Evolutionary conservation across 2,329 filamentous ascomycete species (phyloP), one percentile per base, ranked within the genome.

Genomic region (Trichoderma sp.): DNA sequence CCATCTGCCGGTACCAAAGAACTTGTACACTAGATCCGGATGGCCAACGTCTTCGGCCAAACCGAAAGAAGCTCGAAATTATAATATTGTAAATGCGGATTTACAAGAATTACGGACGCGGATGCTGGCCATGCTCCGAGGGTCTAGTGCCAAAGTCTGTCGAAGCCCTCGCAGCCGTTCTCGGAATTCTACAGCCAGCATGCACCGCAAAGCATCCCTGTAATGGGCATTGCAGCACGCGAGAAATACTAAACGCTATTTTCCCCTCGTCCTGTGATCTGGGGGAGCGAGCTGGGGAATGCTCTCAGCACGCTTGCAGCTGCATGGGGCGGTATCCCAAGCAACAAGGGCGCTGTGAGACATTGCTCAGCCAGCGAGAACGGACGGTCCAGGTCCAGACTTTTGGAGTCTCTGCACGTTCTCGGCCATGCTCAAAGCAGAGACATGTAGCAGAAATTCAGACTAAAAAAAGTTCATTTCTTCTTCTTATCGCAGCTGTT

Each of bases 311-410:
- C 53, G 71, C 71, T 74, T 74, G 71, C 71, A 50, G 71, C n/a
- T 41, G 31, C 35, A 64, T 56, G 29, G 60, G 41, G 60, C 27
- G 38, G 71, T 73, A 73, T 73, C 71, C 71, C 29, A 53, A 73
- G 71, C 71, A 73, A 73, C 71, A 65, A 64, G 71, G 71, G 29
- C 71, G 41, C 24, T 14, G 27, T 75, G 65, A 75, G 72, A 75
- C 72, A 69, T 62, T 12, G 41, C 60, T 50, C 72, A 75, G 56
- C 56, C 72, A 69, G 72, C 50, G 64, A 69, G 56, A 63, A 69
- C 65, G 64, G 72, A 69, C 56, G 29, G 16, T 16, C 64, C 29
- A 67, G 53, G 14, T n/a, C 64, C 38, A 67, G 64, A 50, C 35
- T 29, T 29, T n/a, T 14, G 31, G 24, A n/a, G 45, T 60, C n/a